A percentile compares a stretch with the other conserved stretches of the same genome.
These are phyloP conservation scores for Beauveria medogensis DNA, from an alignment of 2,329 filamentous ascomycete species.

Conservation along the genomic window DNA sequence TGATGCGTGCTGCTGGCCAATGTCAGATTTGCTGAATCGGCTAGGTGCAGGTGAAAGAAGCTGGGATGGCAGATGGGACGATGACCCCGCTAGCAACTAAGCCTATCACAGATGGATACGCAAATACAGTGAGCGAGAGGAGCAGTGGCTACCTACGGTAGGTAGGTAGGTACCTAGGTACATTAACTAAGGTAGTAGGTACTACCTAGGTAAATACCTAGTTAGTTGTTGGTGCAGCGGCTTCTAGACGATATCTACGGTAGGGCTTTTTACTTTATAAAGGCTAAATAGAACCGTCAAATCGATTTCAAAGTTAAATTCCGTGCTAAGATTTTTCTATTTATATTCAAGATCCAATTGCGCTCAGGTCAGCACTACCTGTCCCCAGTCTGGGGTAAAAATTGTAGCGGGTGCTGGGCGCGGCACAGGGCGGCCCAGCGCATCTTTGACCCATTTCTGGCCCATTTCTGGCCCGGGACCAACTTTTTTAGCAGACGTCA, in stretches of 20 bases:
- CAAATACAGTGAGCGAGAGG: background rate
- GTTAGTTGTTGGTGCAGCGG: background rate
- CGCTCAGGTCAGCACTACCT: background rate
- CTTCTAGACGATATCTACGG: background rate
- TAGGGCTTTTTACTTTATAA: no score
- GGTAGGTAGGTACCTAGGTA: background rate
- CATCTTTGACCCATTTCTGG: background rate
- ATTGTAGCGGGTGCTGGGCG: background rate
- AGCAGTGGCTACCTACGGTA: background rate
- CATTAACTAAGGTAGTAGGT: no score
- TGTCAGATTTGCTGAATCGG: background rate
- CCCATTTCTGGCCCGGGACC: background rate
- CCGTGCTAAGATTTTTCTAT: no score
- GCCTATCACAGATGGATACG: background rate
- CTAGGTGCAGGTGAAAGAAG: background rate
- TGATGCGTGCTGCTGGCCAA: constrained; percentile 2
- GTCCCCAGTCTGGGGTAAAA: constrained; percentile 3
- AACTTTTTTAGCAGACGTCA: background rate
- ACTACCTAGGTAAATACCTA: no score
- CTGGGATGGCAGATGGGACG: background rate
- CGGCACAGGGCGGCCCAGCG: constrained; percentile 7
- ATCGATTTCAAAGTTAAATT: no score
- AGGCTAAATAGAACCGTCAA: no score
- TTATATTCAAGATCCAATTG: no score
- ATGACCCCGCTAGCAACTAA: background rate